phyloP scores from a whole-genome alignment of 2,329 filamentous ascomycete genomes.

The Zarea fungicola region DNA sequence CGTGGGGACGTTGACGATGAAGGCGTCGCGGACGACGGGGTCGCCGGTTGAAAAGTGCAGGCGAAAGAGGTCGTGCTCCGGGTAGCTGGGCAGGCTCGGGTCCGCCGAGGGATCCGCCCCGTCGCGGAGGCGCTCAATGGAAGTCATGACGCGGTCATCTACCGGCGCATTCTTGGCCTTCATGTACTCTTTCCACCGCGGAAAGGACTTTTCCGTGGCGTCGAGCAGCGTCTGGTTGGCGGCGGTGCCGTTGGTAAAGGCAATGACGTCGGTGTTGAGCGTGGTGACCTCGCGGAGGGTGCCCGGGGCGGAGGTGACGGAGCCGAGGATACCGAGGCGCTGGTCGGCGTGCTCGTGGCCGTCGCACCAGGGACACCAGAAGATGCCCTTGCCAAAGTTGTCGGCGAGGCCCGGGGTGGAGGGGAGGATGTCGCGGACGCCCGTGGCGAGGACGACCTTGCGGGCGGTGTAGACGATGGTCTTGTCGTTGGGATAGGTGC shows the following conservation, averaged over 20 bases:
- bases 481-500: conserved; percentile 14
- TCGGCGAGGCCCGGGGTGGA: conserved; percentile 48
- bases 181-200: conserved; percentile 46
- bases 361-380: conserved; percentile 62
- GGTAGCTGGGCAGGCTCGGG: conserved; percentile 36
- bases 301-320: conserved; percentile 55
- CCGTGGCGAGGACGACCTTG: conserved; percentile 54
- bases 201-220: conserved; percentile 32
- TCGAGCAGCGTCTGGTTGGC: conserved; percentile 36
- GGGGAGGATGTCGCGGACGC: conserved; percentile 50
- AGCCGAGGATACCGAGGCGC: conserved; percentile 46
- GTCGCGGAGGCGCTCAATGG: conserved; percentile 41
- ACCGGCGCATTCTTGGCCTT: conserved; percentile 44
- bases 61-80: conserved; percentile 51
- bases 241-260: conserved; percentile 56
- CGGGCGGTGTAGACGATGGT: conserved; percentile 37
- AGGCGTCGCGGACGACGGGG: conserved; percentile 42
- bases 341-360: conserved; percentile 58
- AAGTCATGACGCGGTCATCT: conserved; percentile 50
- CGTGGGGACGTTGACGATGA: conserved; percentile 44
- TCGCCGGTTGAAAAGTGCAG: conserved; percentile 46
- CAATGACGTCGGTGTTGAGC: conserved; percentile 50
- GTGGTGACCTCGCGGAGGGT: conserved; percentile 52
- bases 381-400: conserved; percentile 55
- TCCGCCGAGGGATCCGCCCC: conserved; percentile 32